phyloP scores from a whole-genome alignment of 306 rosid species.

The Senna siamea region DNA sequence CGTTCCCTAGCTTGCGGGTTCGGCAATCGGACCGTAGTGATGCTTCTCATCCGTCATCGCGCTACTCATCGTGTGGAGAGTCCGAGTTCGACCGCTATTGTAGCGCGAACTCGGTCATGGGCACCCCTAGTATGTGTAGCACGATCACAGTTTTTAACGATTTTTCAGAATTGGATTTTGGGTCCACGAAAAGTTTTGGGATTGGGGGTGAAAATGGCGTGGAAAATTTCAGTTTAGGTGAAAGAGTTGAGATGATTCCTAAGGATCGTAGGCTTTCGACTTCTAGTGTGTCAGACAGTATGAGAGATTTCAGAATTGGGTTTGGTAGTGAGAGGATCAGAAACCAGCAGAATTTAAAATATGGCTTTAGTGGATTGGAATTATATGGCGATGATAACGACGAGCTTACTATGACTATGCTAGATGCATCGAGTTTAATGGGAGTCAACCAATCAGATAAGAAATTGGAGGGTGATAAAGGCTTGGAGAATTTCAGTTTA shows the following conservation, averaged over 20 bases:
- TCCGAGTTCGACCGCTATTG: slow-evolving; percentile 90
- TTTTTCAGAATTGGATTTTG: slow-evolving; percentile 60
- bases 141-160: slow-evolving; percentile 72
- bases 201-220: slow-evolving; percentile 42
- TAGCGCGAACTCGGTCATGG: slow-evolving; percentile 86
- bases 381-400: slow-evolving; percentile 64
- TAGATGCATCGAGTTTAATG: slow-evolving; percentile 47
- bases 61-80: slow-evolving; percentile 78
- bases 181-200: slow-evolving; percentile 47
- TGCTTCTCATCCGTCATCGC: slow-evolving; percentile 44
- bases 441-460: slow-evolving; percentile 28
- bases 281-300: neutral
- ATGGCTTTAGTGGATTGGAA: slow-evolving; percentile 43
- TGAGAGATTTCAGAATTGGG: slow-evolving; percentile 15
- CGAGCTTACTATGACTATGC: slow-evolving; percentile 40
- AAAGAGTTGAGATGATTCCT: slow-evolving; percentile 1
- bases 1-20: slow-evolving; percentile 44
- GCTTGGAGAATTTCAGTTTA: slow-evolving; percentile 58
- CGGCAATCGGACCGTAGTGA: slow-evolving; percentile 48
- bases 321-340: neutral
- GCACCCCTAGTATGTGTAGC: slow-evolving; percentile 79
- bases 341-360: slow-evolving; percentile 13
- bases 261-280: slow-evolving; percentile 25
- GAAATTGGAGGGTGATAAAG: slow-evolving; percentile 25
- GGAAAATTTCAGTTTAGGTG: slow-evolving; percentile 10